Evolutionary conservation across 768 basidiomycete species (phyloP).

Genomic region (Obba rivulosa): DNA sequence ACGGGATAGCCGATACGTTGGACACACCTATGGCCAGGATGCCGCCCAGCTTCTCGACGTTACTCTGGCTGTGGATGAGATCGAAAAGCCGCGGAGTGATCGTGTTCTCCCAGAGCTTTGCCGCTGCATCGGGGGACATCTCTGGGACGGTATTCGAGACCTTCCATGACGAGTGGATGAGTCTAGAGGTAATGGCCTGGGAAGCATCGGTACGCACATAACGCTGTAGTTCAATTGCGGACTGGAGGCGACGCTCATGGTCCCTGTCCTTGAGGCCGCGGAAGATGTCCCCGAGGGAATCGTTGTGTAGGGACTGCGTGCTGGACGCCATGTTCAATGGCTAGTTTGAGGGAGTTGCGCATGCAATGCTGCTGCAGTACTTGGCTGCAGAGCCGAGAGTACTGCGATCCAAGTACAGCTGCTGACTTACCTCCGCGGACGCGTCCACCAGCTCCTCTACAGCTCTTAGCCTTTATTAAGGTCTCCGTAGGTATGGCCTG

Average conservation of each 20-base stretch:
- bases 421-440: too few relatives aligned
- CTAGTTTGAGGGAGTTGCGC: not conserved
- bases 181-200: not conserved
- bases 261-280: constrained; percentile 58
- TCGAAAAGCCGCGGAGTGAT: constrained; percentile 78
- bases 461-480: too few relatives aligned
- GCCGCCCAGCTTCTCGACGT: constrained; percentile 79
- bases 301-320: constrained; percentile 50
- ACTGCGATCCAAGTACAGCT: too few relatives aligned
- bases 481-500: constrained; percentile 31
- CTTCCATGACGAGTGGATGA: constrained; percentile 31
- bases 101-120: constrained; percentile 81
- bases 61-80: constrained; percentile 76
- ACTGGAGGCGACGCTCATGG: constrained; percentile 58
- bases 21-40: constrained; percentile 78
- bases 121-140: constrained; percentile 75
- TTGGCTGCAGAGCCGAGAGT: too few relatives aligned
- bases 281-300: constrained; percentile 64
- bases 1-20: not conserved
- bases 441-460: too few relatives aligned
- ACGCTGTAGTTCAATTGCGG: constrained; percentile 67
- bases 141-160: constrained; percentile 70
- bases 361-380: not conserved
- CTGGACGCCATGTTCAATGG: constrained; percentile 52
- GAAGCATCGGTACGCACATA: constrained; percentile 47